These are phyloP conservation scores for Cnidoscolus chayamansa DNA, from an alignment of 441 rosid species.

Conservation along the genomic window DNA sequence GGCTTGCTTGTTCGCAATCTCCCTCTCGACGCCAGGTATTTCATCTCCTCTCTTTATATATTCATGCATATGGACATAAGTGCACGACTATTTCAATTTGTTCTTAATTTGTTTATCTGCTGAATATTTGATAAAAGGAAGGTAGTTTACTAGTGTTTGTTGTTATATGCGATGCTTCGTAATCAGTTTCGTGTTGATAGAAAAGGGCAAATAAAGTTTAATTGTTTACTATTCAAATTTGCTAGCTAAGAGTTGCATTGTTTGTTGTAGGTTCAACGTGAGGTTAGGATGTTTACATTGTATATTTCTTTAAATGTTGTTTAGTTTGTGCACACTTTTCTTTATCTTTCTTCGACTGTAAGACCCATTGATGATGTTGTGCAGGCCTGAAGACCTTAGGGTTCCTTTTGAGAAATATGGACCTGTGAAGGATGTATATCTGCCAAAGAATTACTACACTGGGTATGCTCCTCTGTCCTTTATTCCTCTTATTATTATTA, in stretches of 20 bases:
- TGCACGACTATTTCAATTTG: background rate
- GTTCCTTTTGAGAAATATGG: constrained; percentile 76
- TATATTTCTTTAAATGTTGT: too few species aligned
- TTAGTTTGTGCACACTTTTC: too few species aligned
- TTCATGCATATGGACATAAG: background rate
- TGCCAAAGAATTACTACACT: constrained; percentile 78
- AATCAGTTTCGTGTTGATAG: background rate
- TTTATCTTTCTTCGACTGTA: background rate
- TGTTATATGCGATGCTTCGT: background rate
- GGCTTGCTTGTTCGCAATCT: constrained; percentile 93
- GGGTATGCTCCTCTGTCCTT: constrained; percentile 42
- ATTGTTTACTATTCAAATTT: background rate
- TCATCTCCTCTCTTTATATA: background rate
- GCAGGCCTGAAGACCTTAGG: constrained; percentile 88
- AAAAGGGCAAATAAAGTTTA: background rate
- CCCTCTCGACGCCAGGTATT: constrained; percentile 80
- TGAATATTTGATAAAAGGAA: background rate
- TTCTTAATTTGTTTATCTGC: background rate
- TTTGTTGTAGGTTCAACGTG: too few species aligned
- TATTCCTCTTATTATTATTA: background rate
- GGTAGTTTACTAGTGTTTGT: too few species aligned
- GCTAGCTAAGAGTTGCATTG: too few species aligned
- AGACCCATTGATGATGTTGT: background rate
- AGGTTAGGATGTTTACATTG: too few species aligned
- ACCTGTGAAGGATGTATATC: constrained; percentile 80